A percentile compares a stretch with the other conserved stretches of the same genome.
These are phyloP conservation scores for Erythrobasidium hasegawianum DNA, from an alignment of 1,284 basidiomycete genomes.

Conservation along the genomic window DNA sequence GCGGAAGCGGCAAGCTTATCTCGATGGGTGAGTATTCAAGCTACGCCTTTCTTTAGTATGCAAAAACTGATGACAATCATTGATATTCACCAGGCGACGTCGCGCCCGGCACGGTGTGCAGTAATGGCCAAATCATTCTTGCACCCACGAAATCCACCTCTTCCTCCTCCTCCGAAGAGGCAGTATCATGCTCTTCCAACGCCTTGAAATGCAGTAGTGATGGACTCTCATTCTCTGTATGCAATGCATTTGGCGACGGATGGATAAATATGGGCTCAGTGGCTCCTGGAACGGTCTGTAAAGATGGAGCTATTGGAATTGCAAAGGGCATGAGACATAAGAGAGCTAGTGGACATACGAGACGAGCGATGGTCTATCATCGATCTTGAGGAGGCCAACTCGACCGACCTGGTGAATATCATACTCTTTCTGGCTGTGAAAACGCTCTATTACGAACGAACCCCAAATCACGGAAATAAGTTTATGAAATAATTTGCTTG, in stretches of 20 bases:
- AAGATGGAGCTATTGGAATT: constrained; percentile 14
- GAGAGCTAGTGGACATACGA: neutral
- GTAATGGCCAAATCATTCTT: constrained; percentile 10
- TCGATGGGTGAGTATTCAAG: constrained; percentile 24
- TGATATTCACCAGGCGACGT: neutral
- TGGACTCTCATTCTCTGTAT: constrained; percentile 15
- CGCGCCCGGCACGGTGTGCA: constrained; percentile 27
- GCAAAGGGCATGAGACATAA: neutral
- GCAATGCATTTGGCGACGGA: constrained; percentile 6
- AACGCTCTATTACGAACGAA: no score
- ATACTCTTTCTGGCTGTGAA: no score
- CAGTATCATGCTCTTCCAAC: constrained; percentile 5
- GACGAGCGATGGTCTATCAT: constrained; percentile 3
- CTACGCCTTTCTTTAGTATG: neutral
- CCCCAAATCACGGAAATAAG: no score
- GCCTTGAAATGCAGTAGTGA: constrained; percentile 17
- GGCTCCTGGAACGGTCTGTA: constrained; percentile 23
- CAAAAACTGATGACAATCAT: neutral
- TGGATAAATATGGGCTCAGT: constrained; percentile 23
- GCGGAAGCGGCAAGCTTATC: constrained; percentile 7
- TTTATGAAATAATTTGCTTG: no score
- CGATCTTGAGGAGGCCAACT: neutral
- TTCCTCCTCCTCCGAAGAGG: neutral
- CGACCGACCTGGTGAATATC: no score
- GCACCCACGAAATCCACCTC: neutral